A percentile compares a stretch with the other conserved stretches of the same genome.
Conservation (phyloP, 306 rosid species). For the Medicago arabica region DNA sequence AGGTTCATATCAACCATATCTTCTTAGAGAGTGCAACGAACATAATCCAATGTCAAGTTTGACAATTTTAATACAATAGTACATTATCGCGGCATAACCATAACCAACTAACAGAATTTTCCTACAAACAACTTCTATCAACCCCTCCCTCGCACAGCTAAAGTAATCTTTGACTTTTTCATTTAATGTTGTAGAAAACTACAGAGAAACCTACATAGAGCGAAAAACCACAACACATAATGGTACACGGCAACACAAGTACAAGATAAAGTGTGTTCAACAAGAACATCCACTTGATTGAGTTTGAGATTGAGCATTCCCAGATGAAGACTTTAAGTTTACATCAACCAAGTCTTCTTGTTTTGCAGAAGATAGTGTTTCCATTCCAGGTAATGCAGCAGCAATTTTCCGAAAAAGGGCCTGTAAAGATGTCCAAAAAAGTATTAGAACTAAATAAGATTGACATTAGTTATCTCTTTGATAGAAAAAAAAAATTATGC, state of each 20-base stretch:
- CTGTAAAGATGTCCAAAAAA: constrained; percentile 37
- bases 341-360: constrained; percentile 93
- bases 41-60: background rate
- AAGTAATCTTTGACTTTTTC: no score
- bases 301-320: constrained; percentile 53
- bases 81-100: no score
- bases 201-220: no score
- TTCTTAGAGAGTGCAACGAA: background rate
- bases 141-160: no score
- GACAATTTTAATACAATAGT: background rate
- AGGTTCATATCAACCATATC: constrained; percentile 60
- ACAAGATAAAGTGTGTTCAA: constrained; percentile 40
- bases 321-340: constrained; percentile 63
- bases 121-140: no score
- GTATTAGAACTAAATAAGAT: background rate
- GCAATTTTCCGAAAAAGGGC: constrained; percentile 82
- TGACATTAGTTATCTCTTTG: background rate
- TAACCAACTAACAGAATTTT: no score
- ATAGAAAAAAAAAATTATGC: background rate
- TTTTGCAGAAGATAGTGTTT: constrained; percentile 74
- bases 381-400: constrained; percentile 86
- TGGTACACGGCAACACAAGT: background rate
- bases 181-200: no score
- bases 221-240: background rate
- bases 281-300: constrained; percentile 76